phyloP scores from a whole-genome alignment of 2,329 filamentous ascomycete species.

The Fusarium coffeatum region DNA sequence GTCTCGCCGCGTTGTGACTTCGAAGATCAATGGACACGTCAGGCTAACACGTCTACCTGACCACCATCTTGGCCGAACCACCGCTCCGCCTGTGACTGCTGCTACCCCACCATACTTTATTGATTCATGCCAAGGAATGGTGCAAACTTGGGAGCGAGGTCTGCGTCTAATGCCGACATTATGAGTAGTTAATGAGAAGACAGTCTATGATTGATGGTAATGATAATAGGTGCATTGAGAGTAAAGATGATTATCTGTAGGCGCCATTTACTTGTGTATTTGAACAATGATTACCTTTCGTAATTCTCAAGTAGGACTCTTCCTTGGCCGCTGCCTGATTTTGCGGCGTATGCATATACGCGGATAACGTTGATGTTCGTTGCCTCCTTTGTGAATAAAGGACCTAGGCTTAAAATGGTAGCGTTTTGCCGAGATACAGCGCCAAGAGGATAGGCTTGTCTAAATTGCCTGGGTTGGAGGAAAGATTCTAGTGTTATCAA shows the following conservation, averaged over 20 bases:
- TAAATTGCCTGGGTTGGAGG: not conserved
- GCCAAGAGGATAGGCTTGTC: not conserved
- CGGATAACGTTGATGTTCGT: not conserved
- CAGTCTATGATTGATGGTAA: not conserved
- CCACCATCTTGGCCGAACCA: too few relatives aligned
- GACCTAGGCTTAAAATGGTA: not conserved
- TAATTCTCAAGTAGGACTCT: not conserved
- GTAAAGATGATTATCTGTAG: not conserved
- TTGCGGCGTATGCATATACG: not conserved
- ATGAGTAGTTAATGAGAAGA: not conserved
- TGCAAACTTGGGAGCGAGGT: conserved; percentile 81
- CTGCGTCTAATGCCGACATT: conserved; percentile 52
- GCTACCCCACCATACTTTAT: too few relatives aligned
- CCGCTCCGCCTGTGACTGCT: too few relatives aligned
- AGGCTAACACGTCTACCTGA: too few relatives aligned
- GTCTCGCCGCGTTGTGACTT: too few relatives aligned
- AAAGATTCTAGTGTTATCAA: not conserved
- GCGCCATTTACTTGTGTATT: rapidly evolving
- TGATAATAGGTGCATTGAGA: not conserved
- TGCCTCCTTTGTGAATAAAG: not conserved
- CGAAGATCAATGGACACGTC: too few relatives aligned
- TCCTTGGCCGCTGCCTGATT: not conserved
- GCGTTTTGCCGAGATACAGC: not conserved
- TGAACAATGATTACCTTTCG: not conserved
- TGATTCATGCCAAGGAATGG: conserved; percentile 82